Conservation (phyloP, 2,329 filamentous ascomycete species). For the Aureobasidium leucospermi region DNA sequence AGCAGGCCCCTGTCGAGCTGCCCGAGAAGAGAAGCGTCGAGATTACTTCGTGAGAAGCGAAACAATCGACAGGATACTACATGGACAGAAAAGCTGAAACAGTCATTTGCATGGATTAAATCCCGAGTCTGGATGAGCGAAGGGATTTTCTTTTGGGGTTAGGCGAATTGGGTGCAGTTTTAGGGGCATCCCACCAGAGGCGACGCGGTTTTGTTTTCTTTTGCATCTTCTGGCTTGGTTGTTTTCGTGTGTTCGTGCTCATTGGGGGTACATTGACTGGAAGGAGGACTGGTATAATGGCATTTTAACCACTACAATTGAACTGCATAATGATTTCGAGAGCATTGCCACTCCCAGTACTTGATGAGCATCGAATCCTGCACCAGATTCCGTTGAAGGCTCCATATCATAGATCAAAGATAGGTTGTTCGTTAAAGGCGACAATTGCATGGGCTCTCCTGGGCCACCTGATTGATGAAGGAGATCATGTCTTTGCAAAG, state of each 20-base stretch:
- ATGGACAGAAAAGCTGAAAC: not conserved
- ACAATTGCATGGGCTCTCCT: no score
- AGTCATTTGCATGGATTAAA: not conserved
- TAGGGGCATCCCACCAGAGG: not conserved
- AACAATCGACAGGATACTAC: not conserved
- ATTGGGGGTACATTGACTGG: not conserved
- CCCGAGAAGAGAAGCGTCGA: slow-evolving; percentile 13
- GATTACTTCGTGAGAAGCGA: not conserved
- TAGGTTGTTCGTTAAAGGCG: no score
- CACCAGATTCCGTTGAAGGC: no score
- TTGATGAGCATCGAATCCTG: no score
- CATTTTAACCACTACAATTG: slow-evolving; percentile 1
- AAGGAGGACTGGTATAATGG: not conserved
- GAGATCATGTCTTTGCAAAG: no score
- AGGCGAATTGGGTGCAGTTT: not conserved
- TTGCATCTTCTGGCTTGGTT: not conserved
- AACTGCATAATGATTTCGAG: not conserved
- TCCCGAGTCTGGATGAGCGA: not conserved
- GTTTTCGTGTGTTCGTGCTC: not conserved
- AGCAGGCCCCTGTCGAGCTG: slow-evolving; percentile 5
- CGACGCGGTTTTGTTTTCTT: not conserved
- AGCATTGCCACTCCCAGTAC: not conserved
- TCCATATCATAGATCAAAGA: no score
- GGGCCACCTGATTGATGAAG: no score
- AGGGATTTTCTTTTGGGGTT: not conserved